Evolutionary conservation across 2,329 filamentous ascomycete species (phyloP).

Genomic region (Didymella exigua): DNA sequence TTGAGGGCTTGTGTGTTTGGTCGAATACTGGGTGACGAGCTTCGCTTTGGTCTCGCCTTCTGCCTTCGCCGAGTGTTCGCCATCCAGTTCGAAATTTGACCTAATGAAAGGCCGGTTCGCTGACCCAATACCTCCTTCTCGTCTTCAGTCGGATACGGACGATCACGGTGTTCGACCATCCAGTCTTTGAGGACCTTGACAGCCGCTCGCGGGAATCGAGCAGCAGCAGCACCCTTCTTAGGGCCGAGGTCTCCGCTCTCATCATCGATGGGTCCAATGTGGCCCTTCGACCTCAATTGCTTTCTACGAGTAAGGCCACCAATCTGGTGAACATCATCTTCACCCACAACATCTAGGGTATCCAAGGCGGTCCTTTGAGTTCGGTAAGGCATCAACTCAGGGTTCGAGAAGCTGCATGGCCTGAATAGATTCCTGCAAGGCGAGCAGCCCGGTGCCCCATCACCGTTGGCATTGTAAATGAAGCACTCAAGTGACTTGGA

Average conservation of each 20-base stretch:
- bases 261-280: constrained; percentile 45
- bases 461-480: constrained; percentile 47
- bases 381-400: constrained; percentile 36
- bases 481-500: constrained; percentile 56
- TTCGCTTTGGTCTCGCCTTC: constrained; percentile 73
- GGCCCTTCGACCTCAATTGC: constrained; percentile 44
- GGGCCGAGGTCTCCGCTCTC: constrained; percentile 35
- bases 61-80: constrained; percentile 85
- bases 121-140: constrained; percentile 81
- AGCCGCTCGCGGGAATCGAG: constrained; percentile 75
- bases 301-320: constrained; percentile 48
- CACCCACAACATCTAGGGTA: constrained; percentile 55
- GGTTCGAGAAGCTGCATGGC: constrained; percentile 54
- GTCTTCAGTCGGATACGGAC: constrained; percentile 87
- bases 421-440: constrained; percentile 56
- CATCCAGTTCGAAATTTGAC: constrained; percentile 89
- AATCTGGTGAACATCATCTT: constrained; percentile 44
- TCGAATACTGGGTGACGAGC: constrained; percentile 71
- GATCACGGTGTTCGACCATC: constrained; percentile 77
- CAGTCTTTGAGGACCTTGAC: constrained; percentile 83
- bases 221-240: constrained; percentile 44
- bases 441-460: constrained; percentile 51
- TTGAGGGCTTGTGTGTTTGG: constrained; percentile 70
- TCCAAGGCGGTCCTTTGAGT: constrained; percentile 50
- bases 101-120: constrained; percentile 79